These are phyloP conservation scores for Botryotinia narcissicola DNA, from an alignment of 2,329 filamentous ascomycete species.

Conservation along the genomic window DNA sequence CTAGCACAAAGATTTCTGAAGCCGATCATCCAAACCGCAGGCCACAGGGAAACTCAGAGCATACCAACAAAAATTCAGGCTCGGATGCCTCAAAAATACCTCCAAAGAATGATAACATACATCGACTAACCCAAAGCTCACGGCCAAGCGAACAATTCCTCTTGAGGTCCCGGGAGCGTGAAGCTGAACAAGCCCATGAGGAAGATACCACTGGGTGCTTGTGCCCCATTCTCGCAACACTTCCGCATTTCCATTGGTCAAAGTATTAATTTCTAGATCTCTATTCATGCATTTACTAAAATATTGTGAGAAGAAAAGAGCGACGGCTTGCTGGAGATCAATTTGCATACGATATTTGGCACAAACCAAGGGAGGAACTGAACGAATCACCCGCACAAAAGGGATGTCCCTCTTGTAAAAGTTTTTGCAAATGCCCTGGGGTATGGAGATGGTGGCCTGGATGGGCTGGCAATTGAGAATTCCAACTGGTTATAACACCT, in stretches of 20 bases:
- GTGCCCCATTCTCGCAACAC: background rate
- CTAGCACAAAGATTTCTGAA: background rate
- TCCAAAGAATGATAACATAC: background rate
- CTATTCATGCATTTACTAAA: slow-evolving; percentile 1
- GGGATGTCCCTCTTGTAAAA: background rate
- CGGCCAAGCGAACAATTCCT: background rate
- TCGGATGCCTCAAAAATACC: background rate
- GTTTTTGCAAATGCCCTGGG: background rate
- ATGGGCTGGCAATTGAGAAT: slow-evolving; percentile 5
- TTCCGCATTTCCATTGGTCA: background rate
- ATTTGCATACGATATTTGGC: slow-evolving; percentile 8
- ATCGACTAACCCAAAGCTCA: background rate
- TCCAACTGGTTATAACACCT: background rate
- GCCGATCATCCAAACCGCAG: background rate
- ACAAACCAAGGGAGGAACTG: slow-evolving; percentile 14
- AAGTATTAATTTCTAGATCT: slow-evolving; percentile 4
- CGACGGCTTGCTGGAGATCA: slow-evolving; percentile 9
- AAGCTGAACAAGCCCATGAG: background rate
- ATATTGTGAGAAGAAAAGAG: background rate
- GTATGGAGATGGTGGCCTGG: background rate
- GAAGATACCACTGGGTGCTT: background rate
- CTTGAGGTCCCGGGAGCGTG: background rate
- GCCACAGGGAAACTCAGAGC: background rate
- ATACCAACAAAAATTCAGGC: background rate
- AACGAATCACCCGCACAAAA: background rate